These are phyloP conservation scores for Backusella macrospora DNA, from an alignment of 192 early-diverging fungal genomes.

Conservation along the genomic window DNA sequence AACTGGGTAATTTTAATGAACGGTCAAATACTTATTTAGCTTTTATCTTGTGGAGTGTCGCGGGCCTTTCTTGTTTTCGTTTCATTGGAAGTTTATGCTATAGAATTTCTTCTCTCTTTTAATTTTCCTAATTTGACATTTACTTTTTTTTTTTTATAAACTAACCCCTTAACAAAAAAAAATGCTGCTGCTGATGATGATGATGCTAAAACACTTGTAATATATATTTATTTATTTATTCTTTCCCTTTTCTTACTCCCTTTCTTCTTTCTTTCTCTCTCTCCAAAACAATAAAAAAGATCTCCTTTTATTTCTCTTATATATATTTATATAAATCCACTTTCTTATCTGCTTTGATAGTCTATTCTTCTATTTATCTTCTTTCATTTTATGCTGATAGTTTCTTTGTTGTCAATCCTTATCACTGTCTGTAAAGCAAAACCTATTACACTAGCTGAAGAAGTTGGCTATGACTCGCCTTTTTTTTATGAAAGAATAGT, in stretches of 20 bases:
- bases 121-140: background rate
- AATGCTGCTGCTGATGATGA: background rate
- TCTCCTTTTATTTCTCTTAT: background rate
- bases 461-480: constrained; percentile 19
- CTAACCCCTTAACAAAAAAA: background rate
- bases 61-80: constrained; percentile 64
- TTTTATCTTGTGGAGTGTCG: constrained; percentile 79
- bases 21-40: constrained; percentile 53
- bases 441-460: background rate
- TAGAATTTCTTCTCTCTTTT: constrained; percentile 49
- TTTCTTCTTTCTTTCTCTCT: constrained; percentile 2
- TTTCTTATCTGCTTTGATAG: background rate
- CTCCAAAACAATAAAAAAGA: constrained; percentile 1
- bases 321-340: background rate
- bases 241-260: constrained; percentile 3
- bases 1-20: constrained; percentile 35
- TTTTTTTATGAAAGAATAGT: constrained; percentile 52
- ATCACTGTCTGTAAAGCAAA: background rate
- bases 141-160: background rate
- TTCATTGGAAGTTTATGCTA: constrained; percentile 72
- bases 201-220: background rate
- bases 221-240: constrained; percentile 13
- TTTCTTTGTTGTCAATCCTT: background rate
- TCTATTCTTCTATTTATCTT: background rate
- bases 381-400: background rate